Evolutionary conservation across 305 asterid species (phyloP), one percentile per base, ranked within the genome.

Genomic region (Petunia hybrid): DNA sequence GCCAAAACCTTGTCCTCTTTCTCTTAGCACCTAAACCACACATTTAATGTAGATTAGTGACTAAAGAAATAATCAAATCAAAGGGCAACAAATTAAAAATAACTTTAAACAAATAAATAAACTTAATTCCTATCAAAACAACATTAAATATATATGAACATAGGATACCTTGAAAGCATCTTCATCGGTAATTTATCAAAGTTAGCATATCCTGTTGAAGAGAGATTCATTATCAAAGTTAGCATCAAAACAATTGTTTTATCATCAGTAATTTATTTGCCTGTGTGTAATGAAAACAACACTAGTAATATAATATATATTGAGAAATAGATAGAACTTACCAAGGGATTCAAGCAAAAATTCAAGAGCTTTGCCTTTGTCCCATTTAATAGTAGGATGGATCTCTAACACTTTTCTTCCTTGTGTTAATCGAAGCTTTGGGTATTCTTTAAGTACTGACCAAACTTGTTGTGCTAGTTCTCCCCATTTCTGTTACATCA

Each of bases 351-450:
- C 93, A 36, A 95, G 81, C 46, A 95, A 86, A 80, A 95, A 95
- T 85, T 95, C 99, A 41, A 95, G 92, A 80, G 99, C 99, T 91
- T 95, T 95, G 79, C 99, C 99, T 76, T 95, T 95, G 95, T 95
- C 98, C 99, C 99, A 95, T 86, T 93, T 94, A 84, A 94, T 92
- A 41, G 92, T 89, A 56, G 99, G 99, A 38, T 98, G 97, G 31
- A 95, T 91, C 86, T 95, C 99, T 36, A 95, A 84, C 38, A 93
- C 99, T 97, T 90, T 95, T 88, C 98, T 85, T 76, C 99, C 99
- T 83, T 92, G 92, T 76, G 94, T 88, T 82, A 95, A 84, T 63
- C 87, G 91, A 77, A 95, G 97, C 86, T 89, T 81, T 39, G 99
- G 98, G 86, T 91, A 95, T 59, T 90, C 92, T 78, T 94, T 92